These are phyloP conservation scores for Rhynchospora tenuis DNA, from an alignment of 176 grass and related monocot genomes.

Conservation along the genomic window DNA sequence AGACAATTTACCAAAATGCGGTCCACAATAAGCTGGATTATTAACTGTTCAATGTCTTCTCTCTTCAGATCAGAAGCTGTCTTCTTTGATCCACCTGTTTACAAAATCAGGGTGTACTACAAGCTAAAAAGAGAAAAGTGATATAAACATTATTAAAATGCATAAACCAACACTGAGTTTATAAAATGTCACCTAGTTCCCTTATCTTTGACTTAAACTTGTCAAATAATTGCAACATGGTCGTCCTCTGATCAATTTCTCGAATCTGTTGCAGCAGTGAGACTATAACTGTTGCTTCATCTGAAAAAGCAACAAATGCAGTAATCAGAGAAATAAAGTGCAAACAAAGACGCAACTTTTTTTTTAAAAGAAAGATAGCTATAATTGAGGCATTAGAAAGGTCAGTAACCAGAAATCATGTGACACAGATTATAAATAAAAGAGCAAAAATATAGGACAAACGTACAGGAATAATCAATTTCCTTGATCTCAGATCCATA, in stretches of 20 bases:
- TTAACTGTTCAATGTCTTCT: constrained; percentile 83
- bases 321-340: not conserved
- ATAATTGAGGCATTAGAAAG: constrained; percentile 22
- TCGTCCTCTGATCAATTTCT: constrained; percentile 82
- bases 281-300: constrained; percentile 53
- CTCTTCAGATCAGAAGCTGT: constrained; percentile 62
- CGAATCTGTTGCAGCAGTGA: constrained; percentile 37
- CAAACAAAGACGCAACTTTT: no score
- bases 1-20: constrained; percentile 66
- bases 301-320: constrained; percentile 37
- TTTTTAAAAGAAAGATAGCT: not conserved
- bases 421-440: not conserved
- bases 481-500: constrained; percentile 39
- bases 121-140: not conserved
- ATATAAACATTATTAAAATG: not conserved
- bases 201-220: constrained; percentile 74
- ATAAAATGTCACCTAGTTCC: constrained; percentile 37
- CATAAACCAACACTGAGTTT: not conserved
- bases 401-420: not conserved
- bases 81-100: constrained; percentile 44
- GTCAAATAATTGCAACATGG: constrained; percentile 74
- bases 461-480: constrained; percentile 38
- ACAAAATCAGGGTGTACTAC: not conserved
- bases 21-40: constrained; percentile 73
- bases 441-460: not conserved